Conservation (phyloP, 768 basidiomycete species). For the Collybia mongolica region DNA sequence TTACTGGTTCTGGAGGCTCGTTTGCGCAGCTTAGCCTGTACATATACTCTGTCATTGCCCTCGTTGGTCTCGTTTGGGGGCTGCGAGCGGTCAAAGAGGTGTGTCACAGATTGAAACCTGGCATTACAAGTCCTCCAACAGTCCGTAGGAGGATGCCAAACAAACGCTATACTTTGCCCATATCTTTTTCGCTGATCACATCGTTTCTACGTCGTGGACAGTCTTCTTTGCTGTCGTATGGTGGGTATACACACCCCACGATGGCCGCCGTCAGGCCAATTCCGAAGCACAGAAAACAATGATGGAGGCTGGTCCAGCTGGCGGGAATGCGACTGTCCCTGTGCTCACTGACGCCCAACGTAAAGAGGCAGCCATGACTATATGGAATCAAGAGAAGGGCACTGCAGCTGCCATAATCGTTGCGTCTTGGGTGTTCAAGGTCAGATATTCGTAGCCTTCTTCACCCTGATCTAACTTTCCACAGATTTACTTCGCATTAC, state of each 20-base stretch:
- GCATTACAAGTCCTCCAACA: constrained; percentile 14
- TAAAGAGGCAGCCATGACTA: constrained; percentile 66
- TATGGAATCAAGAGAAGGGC: constrained; percentile 92
- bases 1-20: constrained; percentile 91
- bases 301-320: constrained; percentile 49
- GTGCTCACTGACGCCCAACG: constrained; percentile 66
- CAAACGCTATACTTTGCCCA: constrained; percentile 89
- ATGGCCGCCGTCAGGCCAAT: constrained; percentile 77
- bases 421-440: constrained; percentile 87
- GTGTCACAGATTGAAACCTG: constrained; percentile 26
- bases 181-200: constrained; percentile 87
- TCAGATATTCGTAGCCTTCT: constrained; percentile 29
- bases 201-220: constrained; percentile 90
- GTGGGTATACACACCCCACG: constrained; percentile 92
- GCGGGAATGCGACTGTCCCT: constrained; percentile 39
- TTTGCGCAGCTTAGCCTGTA: constrained; percentile 91
- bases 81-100: constrained; percentile 84
- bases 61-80: constrained; percentile 85
- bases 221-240: constrained; percentile 85
- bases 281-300: constrained; percentile 88
- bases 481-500: constrained; percentile 89
- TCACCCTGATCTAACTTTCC: constrained; percentile 4
- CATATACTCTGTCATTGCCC: constrained; percentile 84
- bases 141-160: constrained; percentile 80
- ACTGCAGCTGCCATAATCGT: constrained; percentile 75